Evolutionary conservation across 2,329 filamentous ascomycete species (phyloP).

Genomic region (Monilinia laxa): DNA sequence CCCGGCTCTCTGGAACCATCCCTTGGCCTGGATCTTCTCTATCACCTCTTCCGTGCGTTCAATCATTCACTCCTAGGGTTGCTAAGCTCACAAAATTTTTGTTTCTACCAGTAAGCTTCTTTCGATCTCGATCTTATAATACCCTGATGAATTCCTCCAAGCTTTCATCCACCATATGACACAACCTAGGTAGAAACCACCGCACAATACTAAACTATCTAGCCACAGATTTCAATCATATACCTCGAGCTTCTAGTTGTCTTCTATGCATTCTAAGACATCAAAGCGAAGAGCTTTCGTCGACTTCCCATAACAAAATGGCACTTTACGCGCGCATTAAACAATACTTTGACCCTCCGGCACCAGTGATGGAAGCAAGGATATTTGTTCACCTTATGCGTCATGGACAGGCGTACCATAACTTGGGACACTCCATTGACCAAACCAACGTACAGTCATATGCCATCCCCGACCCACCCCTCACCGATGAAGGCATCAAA

Average conservation of each 20-base stretch:
- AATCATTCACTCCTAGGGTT: not conserved
- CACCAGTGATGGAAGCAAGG: not conserved
- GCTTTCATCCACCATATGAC: not conserved
- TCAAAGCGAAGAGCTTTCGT: too few relatives aligned
- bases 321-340: not conserved
- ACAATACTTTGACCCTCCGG: not conserved
- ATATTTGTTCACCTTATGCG: conserved; percentile 9
- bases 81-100: not conserved
- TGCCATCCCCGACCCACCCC: not conserved
- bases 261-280: not conserved
- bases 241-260: not conserved
- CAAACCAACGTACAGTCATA: conserved; percentile 6
- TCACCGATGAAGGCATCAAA: not conserved
- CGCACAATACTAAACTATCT: not conserved
- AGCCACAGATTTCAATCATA: not conserved
- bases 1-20: not conserved
- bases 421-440: not conserved
- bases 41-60: not conserved
- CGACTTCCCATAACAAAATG: not conserved
- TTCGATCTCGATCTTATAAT: too few relatives aligned
- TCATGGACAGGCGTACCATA: conserved; percentile 19
- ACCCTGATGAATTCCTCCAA: not conserved
- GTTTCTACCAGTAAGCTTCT: not conserved
- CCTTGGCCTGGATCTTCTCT: not conserved
- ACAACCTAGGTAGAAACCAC: not conserved